Evolutionary conservation across 495 filamentous ascomycete genomes (phyloP).

Genomic region (Clavariopsis aquatica): DNA sequence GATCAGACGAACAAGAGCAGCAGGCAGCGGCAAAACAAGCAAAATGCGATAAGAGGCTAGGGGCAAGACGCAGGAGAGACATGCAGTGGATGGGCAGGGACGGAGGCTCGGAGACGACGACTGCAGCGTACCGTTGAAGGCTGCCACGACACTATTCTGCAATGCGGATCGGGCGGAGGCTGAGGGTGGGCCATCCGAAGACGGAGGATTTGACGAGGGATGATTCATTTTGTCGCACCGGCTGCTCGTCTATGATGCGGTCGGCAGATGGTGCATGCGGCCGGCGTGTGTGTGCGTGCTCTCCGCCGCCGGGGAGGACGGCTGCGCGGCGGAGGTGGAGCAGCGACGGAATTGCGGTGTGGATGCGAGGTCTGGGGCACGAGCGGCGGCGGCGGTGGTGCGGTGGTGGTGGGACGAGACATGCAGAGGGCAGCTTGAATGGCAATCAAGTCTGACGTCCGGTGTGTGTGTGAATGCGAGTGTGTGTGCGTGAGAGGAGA

Average conservation of each 20-base stretch:
- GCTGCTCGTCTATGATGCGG: slow-evolving; percentile 25
- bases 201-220: slow-evolving; percentile 41
- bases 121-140: slow-evolving; percentile 67
- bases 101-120: slow-evolving; percentile 3
- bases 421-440: not conserved
- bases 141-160: slow-evolving; percentile 73
- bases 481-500: not conserved
- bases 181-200: slow-evolving; percentile 52
- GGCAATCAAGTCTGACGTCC: no score
- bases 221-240: slow-evolving; percentile 35
- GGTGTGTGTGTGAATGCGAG: no score
- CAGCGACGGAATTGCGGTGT: not conserved
- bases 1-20: slow-evolving; percentile 7
- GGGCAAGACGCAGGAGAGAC: slow-evolving; percentile 3
- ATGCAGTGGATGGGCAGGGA: not conserved
- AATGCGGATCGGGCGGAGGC: slow-evolving; percentile 50
- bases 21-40: slow-evolving; percentile 10
- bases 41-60: slow-evolving; percentile 11
- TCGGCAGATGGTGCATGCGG: slow-evolving; percentile 23
- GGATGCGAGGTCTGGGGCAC: slow-evolving; percentile 1
- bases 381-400: not conserved
- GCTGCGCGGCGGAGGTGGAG: slow-evolving; percentile 9
- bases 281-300: slow-evolving; percentile 6
- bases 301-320: slow-evolving; percentile 13
- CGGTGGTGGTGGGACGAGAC: not conserved